These are phyloP conservation scores for Mrakia gelida DNA, from an alignment of 768 basidiomycete species.

Conservation along the genomic window DNA sequence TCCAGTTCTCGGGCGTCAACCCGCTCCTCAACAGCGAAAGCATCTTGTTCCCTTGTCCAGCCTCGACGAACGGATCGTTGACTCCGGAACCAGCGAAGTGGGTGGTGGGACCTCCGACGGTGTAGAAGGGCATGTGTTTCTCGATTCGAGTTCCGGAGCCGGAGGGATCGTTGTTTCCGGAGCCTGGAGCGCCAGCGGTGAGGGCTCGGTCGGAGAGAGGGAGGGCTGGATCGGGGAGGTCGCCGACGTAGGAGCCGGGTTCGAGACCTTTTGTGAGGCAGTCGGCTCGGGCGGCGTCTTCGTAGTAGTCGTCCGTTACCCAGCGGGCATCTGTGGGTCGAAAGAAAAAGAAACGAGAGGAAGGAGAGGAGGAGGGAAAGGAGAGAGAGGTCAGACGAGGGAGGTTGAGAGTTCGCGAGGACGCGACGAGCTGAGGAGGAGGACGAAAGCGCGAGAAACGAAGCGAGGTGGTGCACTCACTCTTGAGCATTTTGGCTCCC, in stretches of 20 bases:
- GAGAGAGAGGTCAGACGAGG: neutral
- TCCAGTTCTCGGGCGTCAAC: conserved; percentile 86
- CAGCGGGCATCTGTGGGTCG: conserved; percentile 69
- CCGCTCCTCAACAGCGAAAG: conserved; percentile 72
- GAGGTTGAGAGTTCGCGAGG: neutral
- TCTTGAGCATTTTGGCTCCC: conserved; percentile 81
- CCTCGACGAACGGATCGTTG: conserved; percentile 42
- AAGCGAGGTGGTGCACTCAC: conserved; percentile 49
- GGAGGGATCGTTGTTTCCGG: neutral
- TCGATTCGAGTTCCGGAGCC: conserved; percentile 17
- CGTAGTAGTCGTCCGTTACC: conserved; percentile 94
- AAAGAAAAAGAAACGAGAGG: neutral
- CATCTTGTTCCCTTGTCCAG: conserved; percentile 75
- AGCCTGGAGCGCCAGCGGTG: neutral
- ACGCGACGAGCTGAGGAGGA: neutral
- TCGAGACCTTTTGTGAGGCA: conserved; percentile 76
- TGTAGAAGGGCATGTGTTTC: conserved; percentile 64
- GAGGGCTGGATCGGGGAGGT: conserved; percentile 62
- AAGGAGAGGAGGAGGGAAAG: neutral
- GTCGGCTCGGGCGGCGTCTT: conserved; percentile 71
- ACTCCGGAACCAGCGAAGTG: conserved; percentile 83
- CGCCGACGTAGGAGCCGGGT: conserved; percentile 74
- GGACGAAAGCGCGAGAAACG: neutral
- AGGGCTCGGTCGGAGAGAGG: conserved; percentile 22
- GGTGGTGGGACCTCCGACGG: conserved; percentile 87